Evolutionary conservation across 192 early-diverging fungal species (phyloP).

Genomic region (Entomortierella parvispora): DNA sequence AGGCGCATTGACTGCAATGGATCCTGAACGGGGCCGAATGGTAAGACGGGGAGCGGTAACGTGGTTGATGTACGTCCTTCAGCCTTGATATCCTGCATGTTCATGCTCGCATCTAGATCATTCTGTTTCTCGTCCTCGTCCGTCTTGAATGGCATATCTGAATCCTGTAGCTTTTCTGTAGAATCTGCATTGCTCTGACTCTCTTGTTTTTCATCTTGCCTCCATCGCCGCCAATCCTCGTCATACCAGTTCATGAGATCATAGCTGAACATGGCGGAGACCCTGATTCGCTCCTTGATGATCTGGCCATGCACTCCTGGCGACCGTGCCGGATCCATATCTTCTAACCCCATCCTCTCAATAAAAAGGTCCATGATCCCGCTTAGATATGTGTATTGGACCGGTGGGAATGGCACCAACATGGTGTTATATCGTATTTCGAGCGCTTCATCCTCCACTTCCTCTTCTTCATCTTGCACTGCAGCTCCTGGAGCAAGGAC

Average conservation of each 20-base stretch:
- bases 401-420: constrained; percentile 32
- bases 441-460: constrained; percentile 8
- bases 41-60: constrained; percentile 37
- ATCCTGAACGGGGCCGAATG: constrained; percentile 66
- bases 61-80: constrained; percentile 10
- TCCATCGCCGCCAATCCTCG: constrained; percentile 64
- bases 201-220: constrained; percentile 1
- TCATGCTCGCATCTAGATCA: constrained; percentile 11
- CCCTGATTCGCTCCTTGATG: constrained; percentile 14
- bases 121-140: constrained; percentile 12
- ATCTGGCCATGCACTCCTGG: constrained; percentile 5
- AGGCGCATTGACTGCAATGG: constrained; percentile 60
- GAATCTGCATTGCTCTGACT: constrained; percentile 1
- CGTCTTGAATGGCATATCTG: constrained; percentile 12
- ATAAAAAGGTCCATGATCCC: constrained; percentile 52
- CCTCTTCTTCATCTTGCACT: constrained; percentile 27
- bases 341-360: constrained; percentile 46
- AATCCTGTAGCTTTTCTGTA: background rate
- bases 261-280: constrained; percentile 60
- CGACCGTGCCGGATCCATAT: constrained; percentile 26
- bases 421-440: constrained; percentile 57
- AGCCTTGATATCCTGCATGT: constrained; percentile 32
- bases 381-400: constrained; percentile 46
- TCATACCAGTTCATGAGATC: constrained; percentile 64
- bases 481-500: constrained; percentile 10